Evolutionary conservation across 768 basidiomycete genomes (phyloP).

Genomic region (Panaeolus papilionaceus): DNA sequence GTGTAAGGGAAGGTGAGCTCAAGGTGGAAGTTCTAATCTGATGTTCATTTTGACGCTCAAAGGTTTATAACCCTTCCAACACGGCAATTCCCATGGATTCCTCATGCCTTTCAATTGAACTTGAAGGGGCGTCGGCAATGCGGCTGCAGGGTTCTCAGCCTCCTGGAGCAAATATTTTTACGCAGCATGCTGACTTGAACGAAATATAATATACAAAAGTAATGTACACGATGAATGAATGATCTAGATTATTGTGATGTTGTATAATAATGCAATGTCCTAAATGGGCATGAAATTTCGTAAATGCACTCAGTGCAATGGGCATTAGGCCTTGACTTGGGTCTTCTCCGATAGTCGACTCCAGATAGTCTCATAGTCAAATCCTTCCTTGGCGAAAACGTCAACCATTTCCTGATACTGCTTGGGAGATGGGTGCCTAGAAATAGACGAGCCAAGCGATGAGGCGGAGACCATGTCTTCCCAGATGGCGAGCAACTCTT

Average conservation of each 20-base stretch:
- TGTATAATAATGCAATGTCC: neutral
- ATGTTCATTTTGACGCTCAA: constrained; percentile 18
- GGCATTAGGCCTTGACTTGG: constrained; percentile 1
- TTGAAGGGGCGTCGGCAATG: neutral
- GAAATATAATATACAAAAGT: constrained; percentile 11
- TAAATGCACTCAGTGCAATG: constrained; percentile 2
- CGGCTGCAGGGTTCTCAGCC: neutral
- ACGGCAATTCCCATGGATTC: constrained; percentile 1
- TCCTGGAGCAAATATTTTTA: neutral
- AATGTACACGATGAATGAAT: constrained; percentile 1
- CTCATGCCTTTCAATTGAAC: constrained; percentile 1
- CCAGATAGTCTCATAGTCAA: constrained; percentile 39
- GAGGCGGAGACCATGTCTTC: constrained; percentile 26
- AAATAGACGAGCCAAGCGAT: constrained; percentile 16
- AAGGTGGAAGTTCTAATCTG: constrained; percentile 32
- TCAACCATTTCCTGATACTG: constrained; percentile 34
- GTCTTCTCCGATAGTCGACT: constrained; percentile 30
- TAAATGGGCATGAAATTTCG: constrained; percentile 5
- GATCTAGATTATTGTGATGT: neutral
- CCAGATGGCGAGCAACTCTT: constrained; percentile 33
- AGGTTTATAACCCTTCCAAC: neutral
- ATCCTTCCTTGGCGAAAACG: constrained; percentile 34
- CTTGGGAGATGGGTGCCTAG: constrained; percentile 25
- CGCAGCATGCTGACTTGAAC: neutral
- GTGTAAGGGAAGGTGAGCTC: constrained; percentile 29